Evolutionary conservation across 305 asterid species (phyloP), one percentile per base, ranked within the genome.

Genomic region (Fraxinus paxiana): DNA sequence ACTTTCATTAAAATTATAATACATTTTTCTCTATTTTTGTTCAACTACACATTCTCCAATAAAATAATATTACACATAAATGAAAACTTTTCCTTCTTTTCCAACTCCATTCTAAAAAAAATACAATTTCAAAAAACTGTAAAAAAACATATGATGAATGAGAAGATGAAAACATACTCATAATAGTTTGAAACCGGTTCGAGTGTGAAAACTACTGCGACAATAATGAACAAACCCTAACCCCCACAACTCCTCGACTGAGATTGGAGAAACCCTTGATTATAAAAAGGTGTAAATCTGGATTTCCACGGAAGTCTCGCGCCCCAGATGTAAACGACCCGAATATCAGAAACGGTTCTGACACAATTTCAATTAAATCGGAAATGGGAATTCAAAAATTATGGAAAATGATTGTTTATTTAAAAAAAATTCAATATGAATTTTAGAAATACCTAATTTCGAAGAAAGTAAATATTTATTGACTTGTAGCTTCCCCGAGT

Each of bases 211-310:
- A 1, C 41, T 6, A 6, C 0, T 35, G 41, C 8, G 41, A 35
- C 41, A 35, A 35, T 35, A 35, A 6, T 35, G 41, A 35, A 35
- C 41, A 35, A 35, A 35, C 46, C 12, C 46, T 38, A 34, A 34
- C 37, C 37, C 37, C 37, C 35, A 65, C 35, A 26, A 65, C 34
- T 65, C 18, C 34, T 61, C 26, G 34, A 34, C 82, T 41, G 63
- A 10, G 67, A 83, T 70, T 56, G 43, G 59, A 46, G 35, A 78
- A 82, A 59, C 72, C 77, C 78, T 69, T 70, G 46, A 48, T 48
- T 77, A 15, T 43, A 61, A 26, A 6, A 75, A 37, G 75, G 48
- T 41, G 1, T 22, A 67, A 74, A 13, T 61, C 61, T 59, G 70
- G 75, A 41, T 31, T 54, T 72, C 73, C 37, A 75, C 43, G 24